Base-by-base conservation (phyloP, 257 asterid species). In the Verbena officinalis region DNA sequence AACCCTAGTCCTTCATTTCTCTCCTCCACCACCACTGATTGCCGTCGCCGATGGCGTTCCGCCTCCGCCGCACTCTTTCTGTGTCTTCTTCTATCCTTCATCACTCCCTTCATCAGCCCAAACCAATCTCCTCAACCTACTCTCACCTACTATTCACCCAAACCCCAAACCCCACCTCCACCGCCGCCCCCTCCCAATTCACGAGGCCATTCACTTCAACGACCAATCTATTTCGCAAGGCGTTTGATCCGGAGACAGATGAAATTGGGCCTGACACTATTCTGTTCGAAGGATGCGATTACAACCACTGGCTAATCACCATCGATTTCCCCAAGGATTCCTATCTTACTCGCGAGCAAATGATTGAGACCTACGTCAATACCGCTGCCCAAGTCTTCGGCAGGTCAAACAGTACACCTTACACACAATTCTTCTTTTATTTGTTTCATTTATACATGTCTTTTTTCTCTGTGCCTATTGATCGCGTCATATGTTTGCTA, bases 221-320 rank as follows among this genome's bases (percentile, higher is more conserved):
- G 75, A 10, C 83, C 61, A 1, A 69, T 30, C 80, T 76, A 53
- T 69, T 59, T 30, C 65, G 83, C 53, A 83, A 64, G 75, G 50
- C 76, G 4, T 81, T 70, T 45, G 78, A 88, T 22, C 79, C 83
- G 19, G 77, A 73, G 33, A 66, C 75, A 2, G 94, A 87, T 3
- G 90, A 71, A 64, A 82, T 86, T 36, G 87, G 88, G 2, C 87
- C 96, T 13, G 90, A 90, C 53, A 85, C 97, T 2, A 78, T 93
- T 46, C 84, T 90, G n/a, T 93, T 93, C 67, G 99, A 93, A 83
- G 99, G 99, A 22, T 93, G 97, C 71, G 99, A 93, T 74, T 93
- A 86, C 78, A 88, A 90, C 9, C 99, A 93, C 78, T 93, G 96
- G 96, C 95, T 93, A 1, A 93, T 93, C 60, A 82, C 91, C 24